A percentile compares a stretch with the other conserved stretches of the same genome.
Evolutionary conservation across 495 filamentous ascomycete species (phyloP).

Genomic region (Emericellopsis terricola): DNA sequence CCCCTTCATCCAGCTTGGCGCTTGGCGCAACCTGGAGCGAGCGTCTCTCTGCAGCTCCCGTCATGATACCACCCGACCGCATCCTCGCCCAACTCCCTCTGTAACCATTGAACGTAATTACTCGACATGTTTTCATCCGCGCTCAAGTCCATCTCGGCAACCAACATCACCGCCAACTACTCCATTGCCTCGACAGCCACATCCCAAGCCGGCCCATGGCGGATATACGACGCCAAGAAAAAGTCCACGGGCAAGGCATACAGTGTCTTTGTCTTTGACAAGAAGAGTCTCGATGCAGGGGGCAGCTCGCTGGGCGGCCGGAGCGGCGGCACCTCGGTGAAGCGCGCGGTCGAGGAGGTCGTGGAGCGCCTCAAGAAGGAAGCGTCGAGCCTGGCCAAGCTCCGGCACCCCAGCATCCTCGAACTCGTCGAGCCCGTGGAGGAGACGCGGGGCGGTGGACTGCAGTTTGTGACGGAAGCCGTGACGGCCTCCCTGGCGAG

Average conservation of each 20-base stretch:
- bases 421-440: slow-evolving; percentile 92
- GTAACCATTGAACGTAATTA: too few relatives aligned
- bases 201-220: slow-evolving; percentile 78
- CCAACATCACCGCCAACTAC: slow-evolving; percentile 82
- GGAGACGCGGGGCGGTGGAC: slow-evolving; percentile 72
- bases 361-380: slow-evolving; percentile 82
- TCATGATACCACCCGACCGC: background rate
- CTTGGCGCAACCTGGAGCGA: background rate
- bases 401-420: slow-evolving; percentile 80
- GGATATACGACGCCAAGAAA: slow-evolving; percentile 92
- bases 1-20: background rate
- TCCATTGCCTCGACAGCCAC: slow-evolving; percentile 49
- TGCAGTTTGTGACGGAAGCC: slow-evolving; percentile 90
- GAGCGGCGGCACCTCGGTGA: slow-evolving; percentile 43
- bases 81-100: background rate
- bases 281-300: slow-evolving; percentile 60
- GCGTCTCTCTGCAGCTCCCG: background rate
- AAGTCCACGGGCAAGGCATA: slow-evolving; percentile 75
- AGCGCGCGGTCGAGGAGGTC: slow-evolving; percentile 70
- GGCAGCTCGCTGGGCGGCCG: slow-evolving; percentile 35
- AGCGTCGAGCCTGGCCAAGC: slow-evolving; percentile 64
- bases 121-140: slow-evolving; percentile 85
- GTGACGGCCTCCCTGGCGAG: slow-evolving; percentile 77
- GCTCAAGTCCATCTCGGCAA: slow-evolving; percentile 74
- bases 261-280: slow-evolving; percentile 90